phyloP scores from a whole-genome alignment of 2,329 filamentous ascomycete genomes.

The Cordyceps sp. region DNA sequence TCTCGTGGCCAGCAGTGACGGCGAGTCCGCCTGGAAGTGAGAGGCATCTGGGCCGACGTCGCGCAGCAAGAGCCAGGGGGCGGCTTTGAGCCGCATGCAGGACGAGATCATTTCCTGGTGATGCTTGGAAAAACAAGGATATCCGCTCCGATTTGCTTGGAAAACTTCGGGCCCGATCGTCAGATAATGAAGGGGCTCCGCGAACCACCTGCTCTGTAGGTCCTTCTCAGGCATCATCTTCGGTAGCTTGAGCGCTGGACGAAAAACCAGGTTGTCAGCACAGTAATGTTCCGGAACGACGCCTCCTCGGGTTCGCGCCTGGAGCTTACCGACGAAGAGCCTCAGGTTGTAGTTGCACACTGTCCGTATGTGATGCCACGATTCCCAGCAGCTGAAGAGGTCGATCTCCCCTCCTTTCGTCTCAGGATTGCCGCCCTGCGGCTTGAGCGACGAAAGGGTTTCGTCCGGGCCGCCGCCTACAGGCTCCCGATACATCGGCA shows the following conservation, averaged over 20 bases:
- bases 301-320: too few species aligned
- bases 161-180: conserved; percentile 37
- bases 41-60: conserved; percentile 36
- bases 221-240: conserved; percentile 39
- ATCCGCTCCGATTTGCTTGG: conserved; percentile 41
- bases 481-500: conserved; percentile 69
- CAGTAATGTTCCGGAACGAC: too few species aligned
- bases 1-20: conserved; percentile 11
- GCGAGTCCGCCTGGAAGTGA: conserved; percentile 10
- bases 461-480: conserved; percentile 34
- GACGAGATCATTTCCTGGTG: conserved; percentile 45
- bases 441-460: conserved; percentile 30
- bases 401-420: conserved; percentile 43
- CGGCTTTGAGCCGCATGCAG: conserved; percentile 47
- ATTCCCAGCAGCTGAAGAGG: conserved; percentile 74
- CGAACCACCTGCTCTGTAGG: conserved; percentile 51
- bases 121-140: conserved; percentile 41
- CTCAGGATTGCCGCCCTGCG: conserved; percentile 13
- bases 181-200: conserved; percentile 48
- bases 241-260: conserved; percentile 38
- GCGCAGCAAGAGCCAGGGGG: conserved; percentile 46
- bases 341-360: conserved; percentile 72
- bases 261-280: too few species aligned
- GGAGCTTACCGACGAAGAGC: conserved; percentile 63
- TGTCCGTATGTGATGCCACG: conserved; percentile 76